Conservation (phyloP, 2,329 filamentous ascomycete species). For the Amauroascus niger region DNA sequence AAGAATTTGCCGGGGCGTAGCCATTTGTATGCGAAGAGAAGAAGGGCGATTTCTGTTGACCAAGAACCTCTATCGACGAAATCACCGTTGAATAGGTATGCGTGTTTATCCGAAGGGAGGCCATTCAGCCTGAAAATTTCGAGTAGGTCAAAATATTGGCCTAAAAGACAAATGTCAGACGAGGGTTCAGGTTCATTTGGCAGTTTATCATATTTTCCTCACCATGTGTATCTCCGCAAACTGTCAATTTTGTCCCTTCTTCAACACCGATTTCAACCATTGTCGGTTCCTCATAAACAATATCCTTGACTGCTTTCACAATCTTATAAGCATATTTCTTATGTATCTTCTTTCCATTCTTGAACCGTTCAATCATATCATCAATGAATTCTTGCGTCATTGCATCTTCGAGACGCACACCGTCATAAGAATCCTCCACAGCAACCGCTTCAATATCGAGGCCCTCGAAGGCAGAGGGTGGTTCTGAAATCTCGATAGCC, state of each 20-base stretch:
- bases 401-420: constrained; percentile 59
- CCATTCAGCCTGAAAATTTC: constrained; percentile 93
- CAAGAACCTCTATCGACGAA: constrained; percentile 96
- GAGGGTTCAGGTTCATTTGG: background rate
- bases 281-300: constrained; percentile 85
- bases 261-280: constrained; percentile 91
- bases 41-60: constrained; percentile 91
- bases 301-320: constrained; percentile 74
- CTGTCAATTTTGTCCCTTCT: constrained; percentile 69
- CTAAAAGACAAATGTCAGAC: constrained; percentile 36
- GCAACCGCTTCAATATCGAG: constrained; percentile 78
- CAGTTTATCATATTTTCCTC: constrained; percentile 25
- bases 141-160: constrained; percentile 95
- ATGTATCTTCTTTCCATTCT: constrained; percentile 87
- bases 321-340: constrained; percentile 98
- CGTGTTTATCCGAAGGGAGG: constrained; percentile 71
- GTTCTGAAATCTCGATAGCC: constrained; percentile 86
- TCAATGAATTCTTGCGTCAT: constrained; percentile 98
- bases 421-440: constrained; percentile 78
- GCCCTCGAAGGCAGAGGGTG: constrained; percentile 82
- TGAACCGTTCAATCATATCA: constrained; percentile 95
- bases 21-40: constrained; percentile 97
- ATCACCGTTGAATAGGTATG: constrained; percentile 96
- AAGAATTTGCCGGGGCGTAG: constrained; percentile 78
- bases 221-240: constrained; percentile 97